A percentile compares a stretch with the other conserved stretches of the same genome.
Evolutionary conservation across 176 grass and related monocot genomes (phyloP).

Genomic region (Lolium multiflorum): DNA sequence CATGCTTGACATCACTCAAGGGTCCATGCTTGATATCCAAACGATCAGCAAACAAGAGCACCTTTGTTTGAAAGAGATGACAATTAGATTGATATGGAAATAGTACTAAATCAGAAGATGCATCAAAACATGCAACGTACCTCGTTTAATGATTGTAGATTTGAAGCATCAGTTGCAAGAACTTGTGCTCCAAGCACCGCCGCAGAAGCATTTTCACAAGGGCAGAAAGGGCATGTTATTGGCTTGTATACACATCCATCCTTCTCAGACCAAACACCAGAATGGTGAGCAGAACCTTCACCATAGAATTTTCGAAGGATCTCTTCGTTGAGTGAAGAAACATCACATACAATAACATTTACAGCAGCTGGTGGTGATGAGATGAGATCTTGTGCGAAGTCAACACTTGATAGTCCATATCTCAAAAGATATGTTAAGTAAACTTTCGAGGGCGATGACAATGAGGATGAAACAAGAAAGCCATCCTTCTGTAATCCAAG

Average conservation of each 20-base stretch:
- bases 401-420: conserved; percentile 46
- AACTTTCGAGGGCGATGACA: conserved; percentile 59
- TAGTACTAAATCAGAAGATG: conserved; percentile 30
- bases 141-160: conserved; percentile 64
- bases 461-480: conserved; percentile 56
- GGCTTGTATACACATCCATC: conserved; percentile 87
- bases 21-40: conserved; percentile 65
- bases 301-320: conserved; percentile 47
- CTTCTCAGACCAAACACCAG: conserved; percentile 74
- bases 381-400: conserved; percentile 11
- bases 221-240: conserved; percentile 65
- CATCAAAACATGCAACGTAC: conserved; percentile 49
- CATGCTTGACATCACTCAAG: conserved; percentile 47
- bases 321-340: conserved; percentile 57
- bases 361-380: conserved; percentile 38
- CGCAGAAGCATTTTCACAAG: conserved; percentile 33
- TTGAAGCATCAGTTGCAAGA: conserved; percentile 74
- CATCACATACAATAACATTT: conserved; percentile 60
- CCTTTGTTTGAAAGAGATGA: conserved; percentile 54
- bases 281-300: conserved; percentile 35
- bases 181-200: conserved; percentile 66
- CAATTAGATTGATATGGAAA: background rate
- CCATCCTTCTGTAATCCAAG: conserved; percentile 69
- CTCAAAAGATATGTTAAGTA: conserved; percentile 66
- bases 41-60: conserved; percentile 71